Evolutionary conservation across 768 basidiomycete species (phyloP).

Genomic region (Agrocybe chaxingu): DNA sequence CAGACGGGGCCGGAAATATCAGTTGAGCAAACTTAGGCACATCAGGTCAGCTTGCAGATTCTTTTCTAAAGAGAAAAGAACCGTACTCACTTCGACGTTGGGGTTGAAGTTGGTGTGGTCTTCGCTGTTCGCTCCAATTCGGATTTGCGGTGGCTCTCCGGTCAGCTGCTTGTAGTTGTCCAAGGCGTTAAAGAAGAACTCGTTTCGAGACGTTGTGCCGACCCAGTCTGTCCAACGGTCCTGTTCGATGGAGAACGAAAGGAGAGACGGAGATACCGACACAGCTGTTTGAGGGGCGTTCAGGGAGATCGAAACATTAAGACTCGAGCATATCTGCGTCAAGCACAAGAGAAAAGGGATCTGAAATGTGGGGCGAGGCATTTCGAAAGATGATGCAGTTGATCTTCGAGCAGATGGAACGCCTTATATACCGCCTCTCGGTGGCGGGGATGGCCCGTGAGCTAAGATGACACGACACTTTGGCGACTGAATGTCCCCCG

Average conservation of each 20-base stretch:
- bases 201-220: slow-evolving; percentile 48
- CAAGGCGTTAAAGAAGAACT: slow-evolving; percentile 60
- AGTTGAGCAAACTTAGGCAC: slow-evolving; percentile 39
- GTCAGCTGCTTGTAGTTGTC: slow-evolving; percentile 52
- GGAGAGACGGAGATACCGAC: slow-evolving; percentile 39
- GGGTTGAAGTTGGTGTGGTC: slow-evolving; percentile 58
- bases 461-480: no score
- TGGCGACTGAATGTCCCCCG: no score
- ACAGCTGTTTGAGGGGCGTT: slow-evolving; percentile 31
- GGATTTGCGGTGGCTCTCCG: slow-evolving; percentile 50
- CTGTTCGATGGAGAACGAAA: slow-evolving; percentile 69
- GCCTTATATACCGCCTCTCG: no score
- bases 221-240: slow-evolving; percentile 71
- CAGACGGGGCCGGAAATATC: slow-evolving; percentile 45
- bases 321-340: slow-evolving; percentile 8
- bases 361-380: neutral
- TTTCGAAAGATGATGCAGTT: neutral
- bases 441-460: no score
- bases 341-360: slow-evolving; percentile 8
- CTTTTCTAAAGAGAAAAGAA: neutral
- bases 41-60: neutral
- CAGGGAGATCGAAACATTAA: slow-evolving; percentile 39
- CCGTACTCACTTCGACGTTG: slow-evolving; percentile 36
- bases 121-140: slow-evolving; percentile 57
- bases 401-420: neutral